Evolutionary conservation across 192 early-diverging fungal genomes (phyloP).

Genomic region (Podila epigama): DNA sequence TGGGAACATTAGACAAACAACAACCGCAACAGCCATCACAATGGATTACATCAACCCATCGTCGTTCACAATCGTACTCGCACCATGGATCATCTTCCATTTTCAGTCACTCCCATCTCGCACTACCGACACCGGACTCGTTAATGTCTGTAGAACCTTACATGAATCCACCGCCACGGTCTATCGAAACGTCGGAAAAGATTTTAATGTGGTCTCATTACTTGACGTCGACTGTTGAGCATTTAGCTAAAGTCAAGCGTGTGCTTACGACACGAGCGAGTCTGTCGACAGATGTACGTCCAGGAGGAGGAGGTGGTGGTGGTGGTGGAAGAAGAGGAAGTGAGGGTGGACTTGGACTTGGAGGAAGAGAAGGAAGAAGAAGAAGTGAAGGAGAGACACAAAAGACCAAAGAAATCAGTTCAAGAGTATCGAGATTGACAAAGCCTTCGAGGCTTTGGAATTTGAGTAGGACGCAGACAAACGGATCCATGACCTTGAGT

Average conservation of each 20-base stretch:
- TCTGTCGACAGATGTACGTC: too few species aligned
- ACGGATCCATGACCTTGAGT: too few species aligned
- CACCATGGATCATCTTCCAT: constrained; percentile 8
- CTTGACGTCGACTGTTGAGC: constrained; percentile 28
- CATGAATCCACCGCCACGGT: constrained; percentile 13
- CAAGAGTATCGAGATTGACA: too few species aligned
- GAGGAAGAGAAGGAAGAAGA: too few species aligned
- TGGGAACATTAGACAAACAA: not conserved
- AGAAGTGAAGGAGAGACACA: too few species aligned
- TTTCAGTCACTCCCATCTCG: constrained; percentile 4
- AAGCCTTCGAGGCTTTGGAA: too few species aligned
- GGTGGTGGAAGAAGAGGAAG: not conserved
- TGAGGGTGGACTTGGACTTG: too few species aligned
- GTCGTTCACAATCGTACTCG: constrained; percentile 1
- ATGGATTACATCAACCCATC: too few species aligned
- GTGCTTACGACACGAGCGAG: constrained; percentile 16
- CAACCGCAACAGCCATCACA: too few species aligned
- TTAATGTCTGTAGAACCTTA: constrained; percentile 20
- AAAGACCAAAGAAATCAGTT: too few species aligned
- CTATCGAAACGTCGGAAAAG: constrained; percentile 1
- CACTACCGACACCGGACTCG: constrained; percentile 22
- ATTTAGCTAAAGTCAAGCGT: constrained; percentile 36
- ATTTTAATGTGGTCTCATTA: constrained; percentile 34
- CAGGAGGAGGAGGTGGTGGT: not conserved
- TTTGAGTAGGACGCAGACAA: too few species aligned